Percentiles rank a stretch among this genome's conserved stretches.
These are phyloP conservation scores for Angomonas desouzai DNA, from an alignment of 208 protist genomes.

Conservation along the genomic window DNA sequence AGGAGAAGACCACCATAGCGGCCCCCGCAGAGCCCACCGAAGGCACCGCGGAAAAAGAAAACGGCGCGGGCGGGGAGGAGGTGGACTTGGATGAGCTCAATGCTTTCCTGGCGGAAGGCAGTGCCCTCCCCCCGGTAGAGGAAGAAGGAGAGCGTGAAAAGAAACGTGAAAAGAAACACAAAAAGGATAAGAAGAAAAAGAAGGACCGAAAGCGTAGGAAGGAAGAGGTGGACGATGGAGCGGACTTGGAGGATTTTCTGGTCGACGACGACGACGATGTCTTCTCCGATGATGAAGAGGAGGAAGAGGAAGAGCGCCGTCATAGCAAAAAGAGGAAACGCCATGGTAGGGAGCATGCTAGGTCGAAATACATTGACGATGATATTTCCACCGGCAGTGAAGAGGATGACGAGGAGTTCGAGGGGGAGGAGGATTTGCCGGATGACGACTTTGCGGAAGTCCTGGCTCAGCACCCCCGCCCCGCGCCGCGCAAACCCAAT, in stretches of 20 bases:
- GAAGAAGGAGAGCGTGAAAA: constrained; percentile 20
- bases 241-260: constrained; percentile 33
- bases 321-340: neutral
- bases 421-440: constrained; percentile 19
- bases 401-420: constrained; percentile 7
- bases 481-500: constrained; percentile 18
- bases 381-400: constrained; percentile 24
- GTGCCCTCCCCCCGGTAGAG: neutral
- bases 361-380: constrained; percentile 12
- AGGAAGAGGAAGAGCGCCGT: constrained; percentile 3
- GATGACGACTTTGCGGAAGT: constrained; percentile 3
- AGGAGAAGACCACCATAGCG: neutral
- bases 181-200: constrained; percentile 26
- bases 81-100: constrained; percentile 7
- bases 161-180: constrained; percentile 25
- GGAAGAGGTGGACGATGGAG: constrained; percentile 25
- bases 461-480: neutral
- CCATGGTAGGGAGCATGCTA: neutral
- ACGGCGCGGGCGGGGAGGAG: neutral
- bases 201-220: constrained; percentile 21
- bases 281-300: constrained; percentile 14
- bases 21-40: neutral
- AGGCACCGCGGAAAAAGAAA: too few species aligned
- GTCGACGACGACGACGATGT: constrained; percentile 32
- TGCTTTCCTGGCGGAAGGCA: neutral